Conservation (phyloP, 306 rosid genomes). For the Inga laurina region DNA sequence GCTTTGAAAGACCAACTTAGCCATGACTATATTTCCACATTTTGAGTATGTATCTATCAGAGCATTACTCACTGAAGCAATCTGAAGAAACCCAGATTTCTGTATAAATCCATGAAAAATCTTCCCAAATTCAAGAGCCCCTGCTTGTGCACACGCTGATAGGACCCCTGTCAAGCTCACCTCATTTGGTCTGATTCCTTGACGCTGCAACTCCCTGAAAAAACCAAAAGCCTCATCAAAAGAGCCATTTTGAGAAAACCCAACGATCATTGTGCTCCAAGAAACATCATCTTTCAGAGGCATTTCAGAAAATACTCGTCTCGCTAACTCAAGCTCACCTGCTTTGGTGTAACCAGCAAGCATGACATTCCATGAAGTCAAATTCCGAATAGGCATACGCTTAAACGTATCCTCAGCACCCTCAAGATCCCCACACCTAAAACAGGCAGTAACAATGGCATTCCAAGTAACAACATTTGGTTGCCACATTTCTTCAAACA, state of each 20-base stretch:
- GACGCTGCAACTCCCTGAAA: constrained; percentile 60
- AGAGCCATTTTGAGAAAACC: constrained; percentile 64
- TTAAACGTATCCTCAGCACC: constrained; percentile 47
- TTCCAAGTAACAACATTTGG: constrained; percentile 91
- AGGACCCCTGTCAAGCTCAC: constrained; percentile 79
- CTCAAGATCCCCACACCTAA: constrained; percentile 61
- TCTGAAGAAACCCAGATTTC: constrained; percentile 66
- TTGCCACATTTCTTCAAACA: constrained; percentile 72
- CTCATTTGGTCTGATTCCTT: constrained; percentile 68
- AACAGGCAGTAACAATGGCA: constrained; percentile 62
- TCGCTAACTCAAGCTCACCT: constrained; percentile 70
- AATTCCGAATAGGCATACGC: constrained; percentile 62
- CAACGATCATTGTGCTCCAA: constrained; percentile 91
- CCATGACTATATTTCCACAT: constrained; percentile 74
- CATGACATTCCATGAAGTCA: constrained; percentile 79
- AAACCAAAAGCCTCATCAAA: constrained; percentile 70
- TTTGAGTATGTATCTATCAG: constrained; percentile 70
- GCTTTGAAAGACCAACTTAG: constrained; percentile 58
- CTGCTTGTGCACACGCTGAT: constrained; percentile 83
- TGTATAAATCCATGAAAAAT: constrained; percentile 65
- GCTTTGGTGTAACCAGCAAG: constrained; percentile 74
- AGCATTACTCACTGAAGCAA: constrained; percentile 72
- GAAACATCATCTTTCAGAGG: constrained; percentile 68
- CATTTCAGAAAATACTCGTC: constrained; percentile 59
- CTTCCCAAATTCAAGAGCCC: constrained; percentile 78